phyloP scores from a whole-genome alignment of 441 rosid species.

The Pelargonium exstipulatum region DNA sequence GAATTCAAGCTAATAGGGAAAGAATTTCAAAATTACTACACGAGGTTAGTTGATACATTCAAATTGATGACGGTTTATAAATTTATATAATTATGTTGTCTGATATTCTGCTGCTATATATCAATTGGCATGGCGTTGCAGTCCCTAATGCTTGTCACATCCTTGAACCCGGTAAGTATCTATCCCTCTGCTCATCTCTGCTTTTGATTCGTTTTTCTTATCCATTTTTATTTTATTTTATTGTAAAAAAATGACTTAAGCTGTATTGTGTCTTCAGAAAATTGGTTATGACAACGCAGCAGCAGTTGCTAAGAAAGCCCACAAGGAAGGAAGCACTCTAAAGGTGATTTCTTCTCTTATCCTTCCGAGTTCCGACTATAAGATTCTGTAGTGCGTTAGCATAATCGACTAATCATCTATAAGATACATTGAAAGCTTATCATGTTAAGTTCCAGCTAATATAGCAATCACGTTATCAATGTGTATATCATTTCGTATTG shows the following conservation, averaged over 20 bases:
- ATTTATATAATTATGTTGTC: constrained; percentile 11
- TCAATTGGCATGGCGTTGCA: constrained; percentile 34
- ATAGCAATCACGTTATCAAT: too few relatives aligned
- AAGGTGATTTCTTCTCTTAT: constrained; percentile 49
- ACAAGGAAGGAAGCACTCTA: constrained; percentile 79
- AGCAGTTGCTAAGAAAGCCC: constrained; percentile 96
- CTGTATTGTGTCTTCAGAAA: constrained; percentile 46
- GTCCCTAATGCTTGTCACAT: constrained; percentile 96
- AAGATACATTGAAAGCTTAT: background rate
- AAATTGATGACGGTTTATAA: constrained; percentile 1
- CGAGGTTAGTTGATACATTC: constrained; percentile 48
- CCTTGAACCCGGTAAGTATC: constrained; percentile 86
- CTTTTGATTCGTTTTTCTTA: background rate
- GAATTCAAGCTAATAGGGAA: constrained; percentile 82
- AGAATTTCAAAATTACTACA: constrained; percentile 80
- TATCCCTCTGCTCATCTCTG: constrained; percentile 12
- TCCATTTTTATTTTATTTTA: background rate
- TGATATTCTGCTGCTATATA: constrained; percentile 18
- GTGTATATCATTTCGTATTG: too few relatives aligned
- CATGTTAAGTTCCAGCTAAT: background rate
- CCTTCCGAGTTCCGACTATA: background rate
- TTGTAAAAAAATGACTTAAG: constrained; percentile 1
- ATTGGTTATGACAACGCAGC: constrained; percentile 97
- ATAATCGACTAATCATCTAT: background rate
- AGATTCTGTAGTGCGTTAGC: constrained; percentile 3